Percentiles rank a stretch among this genome's conserved stretches.
These are phyloP conservation scores for Craspedostauros australis DNA, from an alignment of 108 stramenopile genomes.

Conservation along the genomic window DNA sequence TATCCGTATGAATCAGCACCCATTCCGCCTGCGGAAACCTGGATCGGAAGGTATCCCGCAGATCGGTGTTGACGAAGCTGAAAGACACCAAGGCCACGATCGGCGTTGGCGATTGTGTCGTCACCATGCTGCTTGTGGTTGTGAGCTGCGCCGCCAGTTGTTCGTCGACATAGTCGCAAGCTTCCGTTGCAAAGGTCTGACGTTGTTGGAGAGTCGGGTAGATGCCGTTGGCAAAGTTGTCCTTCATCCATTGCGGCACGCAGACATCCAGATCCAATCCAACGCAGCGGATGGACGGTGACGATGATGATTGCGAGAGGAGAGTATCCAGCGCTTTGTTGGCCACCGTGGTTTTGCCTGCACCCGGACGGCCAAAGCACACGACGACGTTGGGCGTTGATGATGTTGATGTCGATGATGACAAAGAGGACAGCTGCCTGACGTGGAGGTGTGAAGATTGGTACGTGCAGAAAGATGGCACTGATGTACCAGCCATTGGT, in stretches of 20 bases:
- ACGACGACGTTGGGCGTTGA: not conserved
- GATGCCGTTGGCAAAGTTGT: conserved; percentile 62
- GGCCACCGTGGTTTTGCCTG: conserved; percentile 32
- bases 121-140: conserved; percentile 3
- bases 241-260: conserved; percentile 63
- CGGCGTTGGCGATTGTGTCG: not conserved
- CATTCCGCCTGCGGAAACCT: conserved; percentile 49
- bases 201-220: conserved; percentile 59
- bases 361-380: conserved; percentile 33
- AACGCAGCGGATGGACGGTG: not conserved
- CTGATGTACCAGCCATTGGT: too few species aligned
- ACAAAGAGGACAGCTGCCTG: too few species aligned
- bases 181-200: conserved; percentile 30
- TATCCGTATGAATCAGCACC: conserved; percentile 48
- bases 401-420: too few species aligned
- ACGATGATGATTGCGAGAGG: not conserved
- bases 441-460: too few species aligned
- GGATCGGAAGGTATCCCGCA: conserved; percentile 36
- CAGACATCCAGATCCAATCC: conserved; percentile 61
- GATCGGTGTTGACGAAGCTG: conserved; percentile 65
- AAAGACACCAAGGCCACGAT: conserved; percentile 33
- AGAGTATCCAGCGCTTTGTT: conserved; percentile 10
- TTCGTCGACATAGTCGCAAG: conserved; percentile 41
- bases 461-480: too few species aligned
- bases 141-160: conserved; percentile 5